These are phyloP conservation scores for Infundibulicybe gibba DNA, from an alignment of 768 basidiomycete genomes.

Conservation along the genomic window DNA sequence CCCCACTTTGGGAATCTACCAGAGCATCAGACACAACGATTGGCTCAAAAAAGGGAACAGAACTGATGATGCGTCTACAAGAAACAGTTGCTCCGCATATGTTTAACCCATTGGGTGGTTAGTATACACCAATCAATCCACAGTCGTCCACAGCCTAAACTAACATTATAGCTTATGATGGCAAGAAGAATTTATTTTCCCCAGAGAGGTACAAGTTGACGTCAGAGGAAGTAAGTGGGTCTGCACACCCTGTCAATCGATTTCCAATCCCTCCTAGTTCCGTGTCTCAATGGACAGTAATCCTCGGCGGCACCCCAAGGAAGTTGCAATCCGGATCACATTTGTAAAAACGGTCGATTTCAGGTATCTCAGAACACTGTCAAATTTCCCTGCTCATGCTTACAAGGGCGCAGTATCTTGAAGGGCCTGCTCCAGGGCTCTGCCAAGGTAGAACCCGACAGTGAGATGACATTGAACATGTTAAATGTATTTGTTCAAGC, in stretches of 20 bases:
- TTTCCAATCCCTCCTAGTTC: slow-evolving; percentile 8
- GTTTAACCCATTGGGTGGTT: slow-evolving; percentile 23
- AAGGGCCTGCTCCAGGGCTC: slow-evolving; percentile 10
- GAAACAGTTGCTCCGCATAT: slow-evolving; percentile 12
- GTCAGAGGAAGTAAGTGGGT: slow-evolving; percentile 12
- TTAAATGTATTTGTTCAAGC: slow-evolving; percentile 30
- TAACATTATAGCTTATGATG: slow-evolving; percentile 22
- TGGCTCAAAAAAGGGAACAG: slow-evolving; percentile 21
- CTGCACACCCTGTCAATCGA: too few species aligned
- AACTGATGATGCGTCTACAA: slow-evolving; percentile 26
- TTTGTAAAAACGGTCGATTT: slow-evolving; percentile 19
- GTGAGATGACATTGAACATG: slow-evolving; percentile 23
- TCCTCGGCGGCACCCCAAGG: slow-evolving; percentile 6
- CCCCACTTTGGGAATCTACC: slow-evolving; percentile 15
- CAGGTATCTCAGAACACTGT: slow-evolving; percentile 7
- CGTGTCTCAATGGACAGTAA: slow-evolving; percentile 14
- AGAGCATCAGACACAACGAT: slow-evolving; percentile 13
- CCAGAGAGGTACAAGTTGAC: slow-evolving; percentile 13
- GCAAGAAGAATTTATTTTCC: slow-evolving; percentile 29
- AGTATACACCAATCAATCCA: slow-evolving; percentile 1
- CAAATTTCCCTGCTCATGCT: too few species aligned
- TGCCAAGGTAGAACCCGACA: slow-evolving; percentile 8
- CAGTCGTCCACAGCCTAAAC: not conserved
- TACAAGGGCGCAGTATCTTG: slow-evolving; percentile 5
- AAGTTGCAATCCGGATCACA: slow-evolving; percentile 16